phyloP scores from a whole-genome alignment of 805 yeast genomes.

The Cyberlindnera maritima region DNA sequence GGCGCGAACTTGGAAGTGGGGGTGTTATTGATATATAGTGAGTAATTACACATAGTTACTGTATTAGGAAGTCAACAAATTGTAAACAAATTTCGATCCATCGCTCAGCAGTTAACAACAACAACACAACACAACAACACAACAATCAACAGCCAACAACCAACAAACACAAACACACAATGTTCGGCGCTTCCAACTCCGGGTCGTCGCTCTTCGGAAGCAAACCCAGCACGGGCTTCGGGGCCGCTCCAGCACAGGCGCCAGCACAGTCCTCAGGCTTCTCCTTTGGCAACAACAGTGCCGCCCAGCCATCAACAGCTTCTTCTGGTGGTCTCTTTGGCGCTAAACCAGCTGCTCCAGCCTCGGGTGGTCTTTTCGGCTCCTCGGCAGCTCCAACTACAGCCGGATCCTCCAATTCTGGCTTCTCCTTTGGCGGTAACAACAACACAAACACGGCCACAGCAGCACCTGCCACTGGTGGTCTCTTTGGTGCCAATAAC shows the following conservation, averaged over 20 bases:
- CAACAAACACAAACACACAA: neutral
- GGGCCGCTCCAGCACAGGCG: slow-evolving; percentile 7
- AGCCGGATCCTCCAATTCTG: neutral
- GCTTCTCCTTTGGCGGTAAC: slow-evolving; percentile 24
- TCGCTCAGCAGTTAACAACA: neutral
- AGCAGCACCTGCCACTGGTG: slow-evolving; percentile 27
- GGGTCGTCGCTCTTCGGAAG: slow-evolving; percentile 23
- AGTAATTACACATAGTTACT: neutral
- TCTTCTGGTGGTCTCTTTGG: slow-evolving; percentile 32
- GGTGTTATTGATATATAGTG: neutral
- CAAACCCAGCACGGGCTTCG: slow-evolving; percentile 18
- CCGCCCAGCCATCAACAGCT: neutral
- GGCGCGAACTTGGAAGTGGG: slow-evolving; percentile 2
- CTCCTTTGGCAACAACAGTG: slow-evolving; percentile 17
- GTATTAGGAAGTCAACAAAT: neutral
- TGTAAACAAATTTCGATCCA: slow-evolving; percentile 2
- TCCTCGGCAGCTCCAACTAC: slow-evolving; percentile 14
- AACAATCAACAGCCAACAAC: neutral
- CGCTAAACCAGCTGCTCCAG: slow-evolving; percentile 10
- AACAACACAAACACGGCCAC: neutral
- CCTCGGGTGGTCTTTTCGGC: slow-evolving; percentile 15
- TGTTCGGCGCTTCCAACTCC: slow-evolving; percentile 14
- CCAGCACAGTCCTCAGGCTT: slow-evolving; percentile 15
- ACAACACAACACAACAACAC: neutral
- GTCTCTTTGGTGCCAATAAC: slow-evolving; percentile 30